These are phyloP conservation scores for Trichoderma erinaceum DNA, from an alignment of 495 filamentous ascomycete species.

Conservation along the genomic window DNA sequence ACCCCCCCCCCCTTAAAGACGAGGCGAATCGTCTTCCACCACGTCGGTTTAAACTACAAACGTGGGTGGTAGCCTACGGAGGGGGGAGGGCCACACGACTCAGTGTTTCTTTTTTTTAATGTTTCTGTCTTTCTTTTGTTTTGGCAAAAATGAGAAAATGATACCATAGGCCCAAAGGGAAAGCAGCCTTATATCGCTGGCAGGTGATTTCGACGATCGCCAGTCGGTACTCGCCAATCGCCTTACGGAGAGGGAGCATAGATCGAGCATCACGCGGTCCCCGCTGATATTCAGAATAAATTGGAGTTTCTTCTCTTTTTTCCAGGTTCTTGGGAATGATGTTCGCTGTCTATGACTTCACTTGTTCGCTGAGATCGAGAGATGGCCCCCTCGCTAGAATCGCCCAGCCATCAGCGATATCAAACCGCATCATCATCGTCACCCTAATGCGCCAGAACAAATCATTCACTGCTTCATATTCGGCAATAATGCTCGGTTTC, in stretches of 20 bases:
- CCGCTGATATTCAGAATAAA: neutral
- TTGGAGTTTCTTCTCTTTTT: neutral
- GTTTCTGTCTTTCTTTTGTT: too few species aligned
- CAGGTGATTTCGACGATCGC: neutral
- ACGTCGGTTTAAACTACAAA: neutral
- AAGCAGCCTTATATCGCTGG: slow-evolving; percentile 9
- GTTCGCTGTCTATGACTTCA: slow-evolving; percentile 4
- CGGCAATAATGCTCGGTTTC: neutral
- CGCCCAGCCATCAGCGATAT: neutral
- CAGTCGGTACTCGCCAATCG: neutral
- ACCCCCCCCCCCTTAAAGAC: too few species aligned
- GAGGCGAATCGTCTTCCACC: neutral
- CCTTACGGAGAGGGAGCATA: neutral
- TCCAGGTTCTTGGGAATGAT: neutral
- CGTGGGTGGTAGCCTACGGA: too few species aligned
- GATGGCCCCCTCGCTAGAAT: neutral
- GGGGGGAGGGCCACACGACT: too few species aligned
- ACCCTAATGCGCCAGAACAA: neutral
- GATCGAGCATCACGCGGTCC: neutral
- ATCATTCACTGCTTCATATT: neutral
- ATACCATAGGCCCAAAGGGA: neutral
- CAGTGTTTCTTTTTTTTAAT: too few species aligned
- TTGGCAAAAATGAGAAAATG: too few species aligned
- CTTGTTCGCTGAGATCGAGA: neutral
- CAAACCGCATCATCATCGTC: neutral